phyloP scores from a whole-genome alignment of 331 rosid species.

The Pyracantha coccinea region DNA sequence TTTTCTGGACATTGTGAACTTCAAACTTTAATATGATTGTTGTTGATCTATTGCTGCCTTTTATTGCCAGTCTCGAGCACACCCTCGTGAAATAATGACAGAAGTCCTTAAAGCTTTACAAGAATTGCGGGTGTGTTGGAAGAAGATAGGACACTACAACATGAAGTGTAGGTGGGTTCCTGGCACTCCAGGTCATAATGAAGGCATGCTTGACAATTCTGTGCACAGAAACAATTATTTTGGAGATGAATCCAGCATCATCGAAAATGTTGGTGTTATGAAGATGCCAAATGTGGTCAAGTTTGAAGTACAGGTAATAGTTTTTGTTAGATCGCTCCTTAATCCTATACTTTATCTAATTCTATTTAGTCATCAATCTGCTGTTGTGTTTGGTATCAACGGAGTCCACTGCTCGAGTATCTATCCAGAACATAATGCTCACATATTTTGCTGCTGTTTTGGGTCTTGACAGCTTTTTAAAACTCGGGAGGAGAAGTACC shows the following conservation, averaged over 20 bases:
- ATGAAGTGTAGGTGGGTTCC: slow-evolving; percentile 89
- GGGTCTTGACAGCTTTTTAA: slow-evolving; percentile 60
- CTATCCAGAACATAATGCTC: not conserved
- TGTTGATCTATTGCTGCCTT: slow-evolving; percentile 14
- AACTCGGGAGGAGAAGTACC: slow-evolving; percentile 74
- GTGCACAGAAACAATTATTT: slow-evolving; percentile 50
- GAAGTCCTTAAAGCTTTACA: slow-evolving; percentile 94
- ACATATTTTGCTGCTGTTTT: not conserved
- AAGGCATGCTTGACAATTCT: slow-evolving; percentile 56
- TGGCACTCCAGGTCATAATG: slow-evolving; percentile 35
- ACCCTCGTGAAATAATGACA: slow-evolving; percentile 88
- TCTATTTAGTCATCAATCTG: not conserved
- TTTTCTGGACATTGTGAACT: not conserved
- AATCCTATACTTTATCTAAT: not conserved
- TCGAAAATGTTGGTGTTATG: slow-evolving; percentile 51
- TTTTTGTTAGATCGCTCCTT: not conserved
- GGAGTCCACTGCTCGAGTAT: not conserved
- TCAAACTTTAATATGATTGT: not conserved
- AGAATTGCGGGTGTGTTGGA: slow-evolving; percentile 82
- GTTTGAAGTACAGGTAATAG: slow-evolving; percentile 86
- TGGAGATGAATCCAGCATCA: slow-evolving; percentile 44
- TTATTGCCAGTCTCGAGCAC: slow-evolving; percentile 64
- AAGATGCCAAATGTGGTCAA: slow-evolving; percentile 64
- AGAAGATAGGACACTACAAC: slow-evolving; percentile 91
- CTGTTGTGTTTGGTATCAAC: not conserved